phyloP scores from a whole-genome alignment of 306 rosid genomes.

The Vigna trinervia region DNA sequence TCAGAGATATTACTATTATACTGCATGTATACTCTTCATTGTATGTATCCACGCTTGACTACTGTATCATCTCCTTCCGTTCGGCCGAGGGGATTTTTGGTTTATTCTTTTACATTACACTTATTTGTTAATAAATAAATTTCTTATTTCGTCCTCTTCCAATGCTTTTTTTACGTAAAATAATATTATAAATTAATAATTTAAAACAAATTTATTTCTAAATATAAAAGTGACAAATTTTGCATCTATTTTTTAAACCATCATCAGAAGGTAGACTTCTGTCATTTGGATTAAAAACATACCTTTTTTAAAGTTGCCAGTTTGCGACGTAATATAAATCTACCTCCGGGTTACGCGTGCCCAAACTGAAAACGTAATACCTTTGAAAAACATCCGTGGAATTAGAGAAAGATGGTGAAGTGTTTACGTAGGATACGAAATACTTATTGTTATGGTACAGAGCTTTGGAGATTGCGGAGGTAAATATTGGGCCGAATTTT shows the following conservation, averaged over 20 bases:
- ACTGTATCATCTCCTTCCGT: not conserved
- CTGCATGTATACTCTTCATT: not conserved
- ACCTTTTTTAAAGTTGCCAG: not conserved
- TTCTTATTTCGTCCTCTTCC: not conserved
- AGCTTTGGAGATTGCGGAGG: too few relatives aligned
- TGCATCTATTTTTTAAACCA: not conserved
- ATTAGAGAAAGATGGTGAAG: not conserved
- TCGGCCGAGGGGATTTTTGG: slow-evolving; percentile 25
- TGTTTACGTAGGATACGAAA: not conserved
- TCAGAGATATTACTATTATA: not conserved
- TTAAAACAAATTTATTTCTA: too few relatives aligned
- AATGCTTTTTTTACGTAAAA: too few relatives aligned
- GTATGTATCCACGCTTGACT: not conserved
- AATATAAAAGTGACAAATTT: too few relatives aligned
- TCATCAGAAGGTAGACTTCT: too few relatives aligned
- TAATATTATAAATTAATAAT: too few relatives aligned
- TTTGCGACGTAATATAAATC: not conserved
- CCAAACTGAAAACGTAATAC: not conserved
- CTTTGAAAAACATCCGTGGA: not conserved
- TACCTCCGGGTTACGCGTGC: not conserved
- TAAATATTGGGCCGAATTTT: too few relatives aligned
- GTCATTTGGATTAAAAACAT: too few relatives aligned
- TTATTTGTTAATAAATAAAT: slow-evolving; percentile 39
- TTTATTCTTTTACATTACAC: slow-evolving; percentile 29
- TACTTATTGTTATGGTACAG: too few relatives aligned